phyloP scores from a whole-genome alignment of 2,329 filamentous ascomycete species.

The Trichoderma sp. region DNA sequence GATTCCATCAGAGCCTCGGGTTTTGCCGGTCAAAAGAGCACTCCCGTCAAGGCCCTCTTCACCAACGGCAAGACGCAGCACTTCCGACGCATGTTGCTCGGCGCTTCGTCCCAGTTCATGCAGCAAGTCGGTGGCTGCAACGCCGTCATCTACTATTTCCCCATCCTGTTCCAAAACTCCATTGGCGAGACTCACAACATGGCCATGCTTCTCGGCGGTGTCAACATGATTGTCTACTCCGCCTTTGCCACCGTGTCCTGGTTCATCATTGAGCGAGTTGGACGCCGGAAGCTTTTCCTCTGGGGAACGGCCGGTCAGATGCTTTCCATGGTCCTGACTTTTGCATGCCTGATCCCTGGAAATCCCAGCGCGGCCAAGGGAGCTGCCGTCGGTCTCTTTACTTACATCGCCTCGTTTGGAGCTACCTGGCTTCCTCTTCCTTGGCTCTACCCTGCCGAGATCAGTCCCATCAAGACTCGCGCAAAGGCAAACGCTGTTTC shows the following conservation, averaged over 20 bases:
- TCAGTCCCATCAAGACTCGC: slow-evolving; percentile 52
- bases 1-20: slow-evolving; percentile 55
- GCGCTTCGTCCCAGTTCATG: slow-evolving; percentile 60
- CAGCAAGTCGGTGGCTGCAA: slow-evolving; percentile 63
- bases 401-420: slow-evolving; percentile 69
- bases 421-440: slow-evolving; percentile 65
- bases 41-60: slow-evolving; percentile 55
- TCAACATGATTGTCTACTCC: slow-evolving; percentile 58
- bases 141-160: slow-evolving; percentile 63
- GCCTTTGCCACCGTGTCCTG: slow-evolving; percentile 57
- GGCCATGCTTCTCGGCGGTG: slow-evolving; percentile 52
- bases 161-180: slow-evolving; percentile 52
- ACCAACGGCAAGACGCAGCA: slow-evolving; percentile 66
- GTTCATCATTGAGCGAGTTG: slow-evolving; percentile 52
- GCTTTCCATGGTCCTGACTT: slow-evolving; percentile 60
- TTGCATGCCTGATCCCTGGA: slow-evolving; percentile 67
- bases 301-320: slow-evolving; percentile 49
- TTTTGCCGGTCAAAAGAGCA: slow-evolving; percentile 46
- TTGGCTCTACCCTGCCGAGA: slow-evolving; percentile 59
- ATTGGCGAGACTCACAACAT: slow-evolving; percentile 39
- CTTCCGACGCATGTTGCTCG: slow-evolving; percentile 64
- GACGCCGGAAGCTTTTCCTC: slow-evolving; percentile 50
- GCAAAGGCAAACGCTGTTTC: slow-evolving; percentile 54
- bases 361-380: slow-evolving; percentile 63
- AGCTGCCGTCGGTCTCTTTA: slow-evolving; percentile 52